Conservation (phyloP, 139 green algal genomes). For the Volvox reticuliferus region DNA sequence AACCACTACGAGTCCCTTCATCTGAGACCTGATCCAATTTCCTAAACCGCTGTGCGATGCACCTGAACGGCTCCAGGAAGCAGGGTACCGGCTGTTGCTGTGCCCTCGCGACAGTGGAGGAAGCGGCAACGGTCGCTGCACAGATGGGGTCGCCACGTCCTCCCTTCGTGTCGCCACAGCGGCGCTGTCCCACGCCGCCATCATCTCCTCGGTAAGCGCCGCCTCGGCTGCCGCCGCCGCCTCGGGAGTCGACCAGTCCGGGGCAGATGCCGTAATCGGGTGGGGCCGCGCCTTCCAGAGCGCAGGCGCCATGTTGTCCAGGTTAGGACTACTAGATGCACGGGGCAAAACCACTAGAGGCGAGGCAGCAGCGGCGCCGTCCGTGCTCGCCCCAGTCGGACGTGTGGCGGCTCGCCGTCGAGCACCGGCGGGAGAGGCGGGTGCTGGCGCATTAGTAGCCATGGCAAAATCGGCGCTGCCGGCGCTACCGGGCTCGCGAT, state of each 20-base stretch:
- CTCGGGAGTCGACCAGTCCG: background rate
- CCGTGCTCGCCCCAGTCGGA: background rate
- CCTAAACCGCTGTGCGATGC: background rate
- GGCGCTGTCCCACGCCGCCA: too few relatives aligned
- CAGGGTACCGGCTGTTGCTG: background rate
- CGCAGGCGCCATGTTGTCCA: background rate
- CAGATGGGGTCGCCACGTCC: too few relatives aligned
- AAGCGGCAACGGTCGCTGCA: background rate
- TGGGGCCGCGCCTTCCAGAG: background rate
- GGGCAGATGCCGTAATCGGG: background rate
- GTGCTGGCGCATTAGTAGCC: background rate
- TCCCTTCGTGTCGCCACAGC: too few relatives aligned
- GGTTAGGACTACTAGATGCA: background rate
- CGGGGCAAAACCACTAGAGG: background rate
- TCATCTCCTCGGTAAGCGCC: background rate
- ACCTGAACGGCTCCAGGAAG: background rate
- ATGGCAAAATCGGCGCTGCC: too few relatives aligned
- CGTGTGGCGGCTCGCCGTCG: too few relatives aligned
- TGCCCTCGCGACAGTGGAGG: background rate
- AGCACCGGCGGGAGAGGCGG: background rate
- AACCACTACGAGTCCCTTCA: too few relatives aligned
- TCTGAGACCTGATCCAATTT: too few relatives aligned
- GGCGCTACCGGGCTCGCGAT: background rate
- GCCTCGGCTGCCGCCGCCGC: background rate
- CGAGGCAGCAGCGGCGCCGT: background rate